A percentile compares a stretch with the other conserved stretches of the same genome.
These are phyloP conservation scores for Candida anutae DNA, from an alignment of 1,139 yeast species.

Conservation along the genomic window DNA sequence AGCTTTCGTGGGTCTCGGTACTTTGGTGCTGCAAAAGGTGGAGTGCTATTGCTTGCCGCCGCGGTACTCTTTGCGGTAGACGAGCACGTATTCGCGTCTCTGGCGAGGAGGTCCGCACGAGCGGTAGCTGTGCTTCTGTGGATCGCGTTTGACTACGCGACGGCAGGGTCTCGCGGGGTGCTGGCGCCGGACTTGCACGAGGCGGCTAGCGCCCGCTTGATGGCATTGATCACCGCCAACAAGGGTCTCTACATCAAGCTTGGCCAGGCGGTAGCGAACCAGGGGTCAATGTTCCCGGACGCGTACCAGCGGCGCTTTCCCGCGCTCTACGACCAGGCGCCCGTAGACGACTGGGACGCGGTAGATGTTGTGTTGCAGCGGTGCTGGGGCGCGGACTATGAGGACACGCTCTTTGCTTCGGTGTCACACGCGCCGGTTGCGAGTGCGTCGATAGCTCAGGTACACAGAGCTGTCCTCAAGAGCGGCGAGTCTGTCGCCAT, in stretches of 20 bases:
- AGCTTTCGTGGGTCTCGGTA: too few species aligned
- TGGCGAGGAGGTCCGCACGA: conserved; percentile 43
- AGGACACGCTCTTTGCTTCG: conserved; percentile 32
- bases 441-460: conserved; percentile 71
- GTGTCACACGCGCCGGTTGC: conserved; percentile 54
- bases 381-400: conserved; percentile 42
- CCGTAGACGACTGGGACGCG: conserved; percentile 53
- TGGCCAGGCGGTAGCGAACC: conserved; percentile 72
- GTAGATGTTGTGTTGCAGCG: conserved; percentile 38
- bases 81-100: conserved; percentile 35
- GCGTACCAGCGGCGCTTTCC: conserved; percentile 51
- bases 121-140: conserved; percentile 41
- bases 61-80: too few species aligned
- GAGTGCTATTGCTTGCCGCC: too few species aligned
- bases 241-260: conserved; percentile 70
- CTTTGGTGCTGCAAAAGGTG: too few species aligned
- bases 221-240: conserved; percentile 45
- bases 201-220: conserved; percentile 48
- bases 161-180: conserved; percentile 30
- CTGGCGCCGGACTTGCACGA: conserved; percentile 54
- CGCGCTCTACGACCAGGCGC: conserved; percentile 62
- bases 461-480: conserved; percentile 47
- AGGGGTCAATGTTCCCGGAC: conserved; percentile 57
- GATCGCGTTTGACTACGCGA: conserved; percentile 54
- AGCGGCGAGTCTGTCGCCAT: conserved; percentile 54